Base-by-base conservation (phyloP, 2,329 filamentous ascomycete species). In the Proliferodiscus dingleyae region DNA sequence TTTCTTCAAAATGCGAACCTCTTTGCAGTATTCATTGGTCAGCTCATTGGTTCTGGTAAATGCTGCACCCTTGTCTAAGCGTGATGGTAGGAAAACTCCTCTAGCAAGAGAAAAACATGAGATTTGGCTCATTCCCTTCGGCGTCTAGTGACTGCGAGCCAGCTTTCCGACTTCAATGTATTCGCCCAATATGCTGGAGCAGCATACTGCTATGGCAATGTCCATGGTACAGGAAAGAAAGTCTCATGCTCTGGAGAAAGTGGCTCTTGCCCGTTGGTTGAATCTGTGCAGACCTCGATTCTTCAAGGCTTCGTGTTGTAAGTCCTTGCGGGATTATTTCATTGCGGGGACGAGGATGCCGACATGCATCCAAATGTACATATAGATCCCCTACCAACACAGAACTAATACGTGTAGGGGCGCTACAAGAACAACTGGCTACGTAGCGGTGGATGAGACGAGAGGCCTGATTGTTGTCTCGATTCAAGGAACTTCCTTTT, bases 131-230 rank as follows among this genome's bases (percentile, higher is more conserved):
- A 28, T 28, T 7, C 26, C 7, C 13, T 7, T 13, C 26, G 7
- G 13, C 26, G 26, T 28, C 26, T 32, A 32, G 21, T 43, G 22
- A 43, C 41, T 22, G 15, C 41, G 7, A n/a, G 9, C 18, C 29
- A 47, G 15, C 39, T 59, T 33, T 15, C 46, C 24, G 36, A 49
- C 16, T 53, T 59, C 33, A 30, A 43, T 16, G 38, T 51, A 4
- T 54, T 59, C n/a, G 40, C 56, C 4, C 46, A 61, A 46, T 58
- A 55, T 38, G 50, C 57, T n/a, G 47, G 47, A 4, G 56, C 58
- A n/a, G 52, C 56, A 8, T 61, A 61, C 28, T 61, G 58, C 42
- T 50, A 34, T 26, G 32, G 29, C 4, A 54, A 54, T 28, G 55
- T 58, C 43, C 43, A 51, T 15, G 46, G 50, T 3, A 43, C 40